Conservation (phyloP, 129 eudicot species). For the Chrysanthemum seticuspe region DNA sequence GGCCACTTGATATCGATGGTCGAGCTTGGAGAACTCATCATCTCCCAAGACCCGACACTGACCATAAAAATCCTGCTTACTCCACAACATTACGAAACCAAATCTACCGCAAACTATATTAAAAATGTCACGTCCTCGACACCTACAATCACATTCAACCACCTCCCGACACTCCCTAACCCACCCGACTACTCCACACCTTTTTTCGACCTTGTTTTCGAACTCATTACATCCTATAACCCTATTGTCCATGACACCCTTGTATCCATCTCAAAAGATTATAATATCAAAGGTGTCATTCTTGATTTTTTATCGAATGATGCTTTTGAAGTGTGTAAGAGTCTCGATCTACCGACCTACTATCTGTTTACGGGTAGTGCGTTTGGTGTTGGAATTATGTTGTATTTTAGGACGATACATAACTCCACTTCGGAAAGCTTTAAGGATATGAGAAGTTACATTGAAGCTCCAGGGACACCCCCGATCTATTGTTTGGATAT, state of each 20-base stretch:
- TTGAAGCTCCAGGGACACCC: slow-evolving; percentile 17
- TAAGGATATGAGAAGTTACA: slow-evolving; percentile 7
- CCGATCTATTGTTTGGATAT: slow-evolving; percentile 10
- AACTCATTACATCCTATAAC: background rate
- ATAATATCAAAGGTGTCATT: slow-evolving; percentile 17
- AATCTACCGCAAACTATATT: slow-evolving; percentile 36
- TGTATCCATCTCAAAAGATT: slow-evolving; percentile 1
- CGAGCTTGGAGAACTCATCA: slow-evolving; percentile 40
- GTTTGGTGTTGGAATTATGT: background rate
- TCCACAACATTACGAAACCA: slow-evolving; percentile 25
- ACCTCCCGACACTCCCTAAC: slow-evolving; percentile 20
- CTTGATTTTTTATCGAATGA: slow-evolving; percentile 16
- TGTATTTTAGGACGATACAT: background rate
- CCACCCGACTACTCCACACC: slow-evolving; percentile 15
- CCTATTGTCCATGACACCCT: slow-evolving; percentile 10
- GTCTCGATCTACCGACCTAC: slow-evolving; percentile 21
- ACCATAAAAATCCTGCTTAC: slow-evolving; percentile 36
- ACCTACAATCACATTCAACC: slow-evolving; percentile 43
- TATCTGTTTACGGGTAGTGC: slow-evolving; percentile 15
- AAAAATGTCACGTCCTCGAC: slow-evolving; percentile 23
- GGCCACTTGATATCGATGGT: slow-evolving; percentile 49
- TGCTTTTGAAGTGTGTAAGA: slow-evolving; percentile 3
- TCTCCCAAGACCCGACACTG: slow-evolving; percentile 19
- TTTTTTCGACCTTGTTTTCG: slow-evolving; percentile 5
- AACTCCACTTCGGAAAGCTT: background rate